These are phyloP conservation scores for Exutisphaerella laricina DNA, from an alignment of 2,329 filamentous ascomycete genomes.

Conservation along the genomic window DNA sequence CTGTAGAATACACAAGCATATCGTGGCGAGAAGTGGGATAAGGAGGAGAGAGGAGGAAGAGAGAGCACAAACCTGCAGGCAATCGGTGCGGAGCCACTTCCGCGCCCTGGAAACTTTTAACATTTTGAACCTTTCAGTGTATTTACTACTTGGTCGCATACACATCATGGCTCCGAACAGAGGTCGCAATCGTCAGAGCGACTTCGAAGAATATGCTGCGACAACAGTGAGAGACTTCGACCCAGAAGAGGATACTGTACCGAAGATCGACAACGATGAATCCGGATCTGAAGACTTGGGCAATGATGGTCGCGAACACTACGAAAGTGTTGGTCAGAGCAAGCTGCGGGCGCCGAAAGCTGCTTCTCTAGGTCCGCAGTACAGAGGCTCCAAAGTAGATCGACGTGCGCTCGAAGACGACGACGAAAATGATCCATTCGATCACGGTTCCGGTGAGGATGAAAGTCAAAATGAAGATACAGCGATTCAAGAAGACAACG, in stretches of 20 bases:
- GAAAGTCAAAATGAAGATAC: conserved; percentile 33
- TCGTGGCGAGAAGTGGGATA: too few relatives aligned
- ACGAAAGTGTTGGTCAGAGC: conserved; percentile 75
- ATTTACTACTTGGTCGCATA: neutral
- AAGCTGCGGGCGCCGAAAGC: conserved; percentile 70
- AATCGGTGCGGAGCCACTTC: too few relatives aligned
- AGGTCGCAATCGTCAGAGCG: conserved; percentile 26
- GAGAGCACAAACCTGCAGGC: too few relatives aligned
- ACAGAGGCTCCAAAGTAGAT: conserved; percentile 70
- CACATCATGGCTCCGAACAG: conserved; percentile 24
- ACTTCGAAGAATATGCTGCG: conserved; percentile 28
- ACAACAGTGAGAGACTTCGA: conserved; percentile 61
- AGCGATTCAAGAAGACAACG: conserved; percentile 31
- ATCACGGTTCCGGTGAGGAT: conserved; percentile 42
- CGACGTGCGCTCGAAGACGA: conserved; percentile 59
- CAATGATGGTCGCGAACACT: conserved; percentile 74
- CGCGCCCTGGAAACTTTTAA: too few relatives aligned
- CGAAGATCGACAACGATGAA: conserved; percentile 45
- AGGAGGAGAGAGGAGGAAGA: too few relatives aligned
- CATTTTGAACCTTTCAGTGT: neutral
- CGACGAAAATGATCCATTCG: conserved; percentile 47
- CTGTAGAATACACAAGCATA: too few relatives aligned
- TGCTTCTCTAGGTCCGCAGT: conserved; percentile 67
- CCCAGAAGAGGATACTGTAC: conserved; percentile 57
- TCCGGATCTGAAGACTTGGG: conserved; percentile 46